Percentiles rank a stretch among this genome's conserved stretches.
These are phyloP conservation scores for Oenanthe sinensis DNA, from an alignment of 129 eudicot genomes.

Conservation along the genomic window DNA sequence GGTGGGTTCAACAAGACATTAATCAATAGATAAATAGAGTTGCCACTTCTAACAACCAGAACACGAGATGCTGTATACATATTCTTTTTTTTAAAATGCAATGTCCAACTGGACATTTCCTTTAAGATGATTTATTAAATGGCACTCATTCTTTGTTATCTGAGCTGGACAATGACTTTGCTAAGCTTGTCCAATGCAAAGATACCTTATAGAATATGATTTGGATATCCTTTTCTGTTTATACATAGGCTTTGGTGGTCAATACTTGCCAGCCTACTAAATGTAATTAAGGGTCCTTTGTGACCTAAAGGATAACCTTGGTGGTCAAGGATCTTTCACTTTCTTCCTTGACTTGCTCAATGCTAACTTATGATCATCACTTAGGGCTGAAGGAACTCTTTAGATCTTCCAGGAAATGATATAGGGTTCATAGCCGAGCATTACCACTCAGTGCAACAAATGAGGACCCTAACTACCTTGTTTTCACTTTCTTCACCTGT, in stretches of 20 bases:
- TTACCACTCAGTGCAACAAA: not conserved
- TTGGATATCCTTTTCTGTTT: not conserved
- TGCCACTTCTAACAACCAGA: not conserved
- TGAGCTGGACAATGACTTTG: not conserved
- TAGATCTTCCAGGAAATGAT: not conserved
- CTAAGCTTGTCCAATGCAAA: not conserved
- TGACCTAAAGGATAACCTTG: not conserved
- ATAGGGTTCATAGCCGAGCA: not conserved
- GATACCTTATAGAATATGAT: not conserved
- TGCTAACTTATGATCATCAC: not conserved
- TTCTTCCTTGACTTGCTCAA: not conserved
- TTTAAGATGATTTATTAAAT: not conserved
- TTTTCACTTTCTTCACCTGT: too few species aligned
- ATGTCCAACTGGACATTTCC: not conserved
- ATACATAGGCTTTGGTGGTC: not conserved
- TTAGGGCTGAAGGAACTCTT: not conserved
- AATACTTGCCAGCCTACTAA: not conserved
- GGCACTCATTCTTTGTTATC: not conserved
- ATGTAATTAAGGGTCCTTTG: not conserved
- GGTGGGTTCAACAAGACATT: too few species aligned
- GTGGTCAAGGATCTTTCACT: not conserved
- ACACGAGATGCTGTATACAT: not conserved
- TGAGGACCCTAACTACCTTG: not conserved
- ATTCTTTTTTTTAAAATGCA: not conserved
- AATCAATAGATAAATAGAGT: not conserved